A percentile compares a stretch with the other conserved stretches of the same genome.
phyloP scores from a whole-genome alignment of 768 basidiomycete species.

The Pilatotrama ljubarskyi region DNA sequence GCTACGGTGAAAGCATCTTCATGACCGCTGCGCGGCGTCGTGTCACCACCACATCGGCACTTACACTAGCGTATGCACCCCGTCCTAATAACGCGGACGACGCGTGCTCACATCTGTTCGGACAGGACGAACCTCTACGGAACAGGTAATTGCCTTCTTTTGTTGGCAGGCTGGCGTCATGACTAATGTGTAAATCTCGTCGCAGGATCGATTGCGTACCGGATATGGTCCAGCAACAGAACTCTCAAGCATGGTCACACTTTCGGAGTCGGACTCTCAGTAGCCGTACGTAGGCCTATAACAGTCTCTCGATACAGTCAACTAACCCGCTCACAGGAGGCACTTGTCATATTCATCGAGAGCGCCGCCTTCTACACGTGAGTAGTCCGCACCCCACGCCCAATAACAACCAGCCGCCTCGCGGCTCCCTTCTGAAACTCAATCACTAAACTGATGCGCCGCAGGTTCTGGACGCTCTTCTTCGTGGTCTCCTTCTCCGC shows the following conservation, averaged over 20 bases:
- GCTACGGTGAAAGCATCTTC: slow-evolving; percentile 2
- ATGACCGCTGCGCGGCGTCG: background rate
- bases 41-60: slow-evolving; percentile 5
- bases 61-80: slow-evolving; percentile 2
- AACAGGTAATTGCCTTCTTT: slow-evolving; percentile 1
- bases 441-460: background rate
- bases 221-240: slow-evolving; percentile 13
- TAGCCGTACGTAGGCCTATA: background rate
- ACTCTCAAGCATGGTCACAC: background rate
- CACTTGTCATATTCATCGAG: slow-evolving; percentile 13
- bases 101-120: background rate
- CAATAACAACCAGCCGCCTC: too few relatives aligned
- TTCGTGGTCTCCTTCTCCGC: slow-evolving; percentile 10
- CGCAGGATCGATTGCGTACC: slow-evolving; percentile 9
- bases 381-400: background rate
- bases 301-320: background rate
- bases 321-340: too few relatives aligned
- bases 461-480: slow-evolving; percentile 11
- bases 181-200: background rate
- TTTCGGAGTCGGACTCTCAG: background rate
- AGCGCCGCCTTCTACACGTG: slow-evolving; percentile 16
- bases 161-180: background rate
- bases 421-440: background rate
- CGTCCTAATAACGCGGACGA: background rate
- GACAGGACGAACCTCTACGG: slow-evolving; percentile 12